phyloP scores from a whole-genome alignment of 2,329 filamentous ascomycete genomes.

The Penicillium thymicola region DNA sequence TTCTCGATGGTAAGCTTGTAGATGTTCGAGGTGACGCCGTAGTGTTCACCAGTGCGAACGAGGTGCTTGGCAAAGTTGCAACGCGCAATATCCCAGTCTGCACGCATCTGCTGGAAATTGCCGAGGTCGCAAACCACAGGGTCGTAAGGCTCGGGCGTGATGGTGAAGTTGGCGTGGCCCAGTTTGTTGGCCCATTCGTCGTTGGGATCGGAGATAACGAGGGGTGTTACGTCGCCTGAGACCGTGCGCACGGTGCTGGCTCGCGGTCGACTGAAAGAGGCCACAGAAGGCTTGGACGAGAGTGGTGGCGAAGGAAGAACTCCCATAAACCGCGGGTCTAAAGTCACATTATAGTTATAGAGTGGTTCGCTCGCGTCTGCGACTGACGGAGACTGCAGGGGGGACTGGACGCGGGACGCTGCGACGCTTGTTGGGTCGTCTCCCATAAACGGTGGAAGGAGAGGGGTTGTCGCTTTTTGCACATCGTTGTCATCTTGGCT shows the following conservation, averaged over 20 bases:
- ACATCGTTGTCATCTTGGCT: slow-evolving; percentile 53
- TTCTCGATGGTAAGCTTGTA: slow-evolving; percentile 83
- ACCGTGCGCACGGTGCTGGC: slow-evolving; percentile 42
- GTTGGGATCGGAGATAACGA: slow-evolving; percentile 61
- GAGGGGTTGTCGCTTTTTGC: slow-evolving; percentile 72
- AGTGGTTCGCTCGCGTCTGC: slow-evolving; percentile 55
- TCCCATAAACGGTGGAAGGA: slow-evolving; percentile 77
- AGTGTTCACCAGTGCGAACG: slow-evolving; percentile 83
- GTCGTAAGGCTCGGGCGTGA: slow-evolving; percentile 75
- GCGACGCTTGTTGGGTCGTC: slow-evolving; percentile 48
- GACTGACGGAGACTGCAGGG: slow-evolving; percentile 80
- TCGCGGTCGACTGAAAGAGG: slow-evolving; percentile 63
- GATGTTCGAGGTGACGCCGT: slow-evolving; percentile 83
- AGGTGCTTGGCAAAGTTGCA: slow-evolving; percentile 87
- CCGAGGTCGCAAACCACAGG: slow-evolving; percentile 61
- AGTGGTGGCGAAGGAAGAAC: slow-evolving; percentile 66
- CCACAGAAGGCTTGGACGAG: slow-evolving; percentile 71
- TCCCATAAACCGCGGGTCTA: slow-evolving; percentile 48
- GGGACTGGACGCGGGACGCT: slow-evolving; percentile 65
- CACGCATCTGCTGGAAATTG: slow-evolving; percentile 62
- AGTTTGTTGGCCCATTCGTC: slow-evolving; percentile 83
- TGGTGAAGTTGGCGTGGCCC: slow-evolving; percentile 91
- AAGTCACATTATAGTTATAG: slow-evolving; percentile 45
- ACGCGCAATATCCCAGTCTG: slow-evolving; percentile 79
- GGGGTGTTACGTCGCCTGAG: slow-evolving; percentile 52